Base-by-base conservation (phyloP, 768 basidiomycete genomes). In the Hygrophorus pudorinus region DNA sequence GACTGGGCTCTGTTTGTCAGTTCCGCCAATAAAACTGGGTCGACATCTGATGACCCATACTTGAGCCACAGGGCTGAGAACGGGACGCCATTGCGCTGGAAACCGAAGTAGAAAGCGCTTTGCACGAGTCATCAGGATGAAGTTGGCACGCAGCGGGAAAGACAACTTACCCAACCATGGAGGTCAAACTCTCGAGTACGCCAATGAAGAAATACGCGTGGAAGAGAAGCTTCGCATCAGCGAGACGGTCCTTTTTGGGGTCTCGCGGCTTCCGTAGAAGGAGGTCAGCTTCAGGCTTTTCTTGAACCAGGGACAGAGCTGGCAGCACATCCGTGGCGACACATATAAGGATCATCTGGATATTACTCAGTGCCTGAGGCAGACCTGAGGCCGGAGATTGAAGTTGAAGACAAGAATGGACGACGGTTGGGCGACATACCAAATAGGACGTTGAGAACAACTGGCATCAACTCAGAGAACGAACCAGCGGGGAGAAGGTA, bases 171-270 rank as follows among this genome's bases (percentile, higher is more conserved):
- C 70, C 75, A 17, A 65, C 54, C 65, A 71, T 67, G 0, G 73
- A 67, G 31, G 68, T 70, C 18, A 73, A 56, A 12, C 65, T 67
- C 48, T 75, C 70, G 9, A 70, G 16, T 4, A 76, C 21, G 2
- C 72, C 72, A n/a, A 78, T 50, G 58, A 79, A 78, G 4, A 68
- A 61, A 54, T 80, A 81, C 0, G 77, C 76, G 9, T 81, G 79
- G 3, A 71, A 47, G 28, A 79, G 62, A 28, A 81, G 63, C 38
- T 64, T 70, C 62, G 65, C 63, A 50, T 79, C 65, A 4, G 71
- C 75, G 8, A 82, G 64, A 11, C 73, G 65, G 44, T 81, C 78
- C 32, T 63, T 76, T 53, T 74, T 71, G 16, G 67, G 65, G 47
- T 79, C 67, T 24, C 78, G 66, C 0, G 79, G 78, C 46, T 71